Base-by-base conservation (phyloP, 2,329 filamentous ascomycete species). In the Macrophomina tecta region DNA sequence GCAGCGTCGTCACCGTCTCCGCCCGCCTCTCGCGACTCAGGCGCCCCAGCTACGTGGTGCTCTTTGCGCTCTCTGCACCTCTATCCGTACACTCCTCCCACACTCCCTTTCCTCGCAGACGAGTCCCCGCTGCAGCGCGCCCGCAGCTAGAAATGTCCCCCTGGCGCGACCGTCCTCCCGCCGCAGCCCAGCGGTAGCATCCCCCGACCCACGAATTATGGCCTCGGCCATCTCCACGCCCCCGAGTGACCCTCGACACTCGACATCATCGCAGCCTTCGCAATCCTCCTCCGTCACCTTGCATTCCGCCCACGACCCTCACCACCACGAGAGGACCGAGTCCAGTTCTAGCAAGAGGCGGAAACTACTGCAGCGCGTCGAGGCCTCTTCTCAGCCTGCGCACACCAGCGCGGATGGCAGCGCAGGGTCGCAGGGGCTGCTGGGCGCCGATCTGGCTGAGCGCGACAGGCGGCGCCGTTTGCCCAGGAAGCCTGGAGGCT, bases 401-500 rank as follows among this genome's bases (percentile, higher is more conserved):
- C 56, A 48, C 1, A n/a, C 14, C 32, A 67, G 63, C 65, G 64
- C 65, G 18, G 65, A 67, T 42, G 58, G 61, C 36, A 65, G 69
- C 12, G 30, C 66, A 38, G 23, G 53, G 11, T 14, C 67, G 38
- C 46, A 67, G 45, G 51, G 68, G 36, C 65, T 69, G 38, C 67
- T 77, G 67, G 69, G 65, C 5, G 67, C 53, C 12, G 75, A 75
- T 8, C 69, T 71, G 2, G 72, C 72, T 30, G 74, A 75, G 46
- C 76, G 78, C 70, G 73, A 73, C 55, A 72, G 70, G 55, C 72
- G 74, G 51, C 72, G 72, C 64, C 74, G 74, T 52, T 71, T 74
- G 28, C 68, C 71, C 5, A 73, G 74, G 63, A 75, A 74, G 63
- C 76, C 78, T 14, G 80, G 79, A 30, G 80, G 81, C 40, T 83